phyloP scores from a whole-genome alignment of 768 basidiomycete genomes.

The Boletus huronensis region DNA sequence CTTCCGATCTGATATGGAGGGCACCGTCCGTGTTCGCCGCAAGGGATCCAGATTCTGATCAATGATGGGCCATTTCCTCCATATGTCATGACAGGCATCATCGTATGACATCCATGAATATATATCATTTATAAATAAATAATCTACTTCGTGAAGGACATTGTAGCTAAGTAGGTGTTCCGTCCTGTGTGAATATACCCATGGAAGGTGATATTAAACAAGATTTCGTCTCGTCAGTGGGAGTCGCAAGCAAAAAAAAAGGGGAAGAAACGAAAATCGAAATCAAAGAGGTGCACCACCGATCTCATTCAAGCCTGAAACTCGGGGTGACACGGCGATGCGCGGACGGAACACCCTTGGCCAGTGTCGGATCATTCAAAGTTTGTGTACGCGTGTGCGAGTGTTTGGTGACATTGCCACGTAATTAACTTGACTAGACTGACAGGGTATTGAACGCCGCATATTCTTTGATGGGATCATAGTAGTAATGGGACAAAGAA shows the following conservation, averaged over 20 bases:
- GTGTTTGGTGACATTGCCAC: neutral
- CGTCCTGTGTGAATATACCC: neutral
- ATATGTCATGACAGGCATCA: neutral
- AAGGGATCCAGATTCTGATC: too few relatives aligned
- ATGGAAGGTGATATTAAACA: neutral
- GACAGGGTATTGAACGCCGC: neutral
- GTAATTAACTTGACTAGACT: too few relatives aligned
- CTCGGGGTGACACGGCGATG: neutral
- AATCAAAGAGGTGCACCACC: neutral
- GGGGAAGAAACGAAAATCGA: neutral
- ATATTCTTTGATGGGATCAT: conserved; percentile 1
- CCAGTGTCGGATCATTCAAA: neutral
- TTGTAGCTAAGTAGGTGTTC: neutral
- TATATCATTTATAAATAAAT: too few relatives aligned
- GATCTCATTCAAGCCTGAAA: neutral
- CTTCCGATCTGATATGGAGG: neutral
- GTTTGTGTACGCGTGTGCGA: neutral
- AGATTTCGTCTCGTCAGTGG: neutral
- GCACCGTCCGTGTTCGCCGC: neutral
- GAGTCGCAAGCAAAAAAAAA: neutral
- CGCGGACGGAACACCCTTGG: neutral
- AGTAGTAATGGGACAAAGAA: neutral
- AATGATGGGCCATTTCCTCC: neutral
- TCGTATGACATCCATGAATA: neutral
- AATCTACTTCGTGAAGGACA: neutral